Evolutionary conservation across 805 yeast species (phyloP), one percentile per base, ranked within the genome.

Genomic region (Candida railenensis): DNA sequence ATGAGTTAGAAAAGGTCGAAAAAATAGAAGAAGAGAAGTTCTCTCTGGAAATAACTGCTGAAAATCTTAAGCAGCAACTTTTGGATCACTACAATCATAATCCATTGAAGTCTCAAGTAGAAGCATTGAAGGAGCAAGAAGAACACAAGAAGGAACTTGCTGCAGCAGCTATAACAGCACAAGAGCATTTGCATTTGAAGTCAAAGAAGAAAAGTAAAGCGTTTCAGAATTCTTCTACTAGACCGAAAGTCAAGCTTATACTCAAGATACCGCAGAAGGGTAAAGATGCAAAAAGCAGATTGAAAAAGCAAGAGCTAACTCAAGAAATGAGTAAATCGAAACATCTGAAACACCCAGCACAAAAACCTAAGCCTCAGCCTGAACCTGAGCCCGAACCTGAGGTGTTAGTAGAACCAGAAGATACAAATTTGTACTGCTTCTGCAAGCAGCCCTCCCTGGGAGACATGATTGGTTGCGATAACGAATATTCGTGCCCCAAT

Each of bases 391-490:
- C 45, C 22, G 22, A 25, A 15, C n/a, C 18, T 19, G 40, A 37
- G 14, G 40, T 5, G 21, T 18, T 5, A 8, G 42, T 15, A 5
- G 38, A 46, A 33, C 46, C 28, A 18, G 58, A 49, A 25, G 58
- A 52, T 40, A 62, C 58, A 56, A 63, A 58, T 39, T 47, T 62
- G 44, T 92, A 92, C 63, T 92, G 99, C 65, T 87, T 87, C 68
- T 92, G 99, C 61, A 95, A 89, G 60, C 89, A 91, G 54, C 95
- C 87, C 0, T 90, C 97, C 0, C 89, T 85, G 66, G 99, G 99
- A 20, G 89, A 85, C 57, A 92, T 92, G 99, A 89, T 92, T 53
- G 97, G 94, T 0, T 92, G 99, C 67, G 99, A 92, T 62, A 87
- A 89, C 52, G 64, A 59, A 45, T 56, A 51, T 3, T 48, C 61